Evolutionary conservation across 176 grass and related monocot genomes (phyloP).

Genomic region (Leersia perrieri): DNA sequence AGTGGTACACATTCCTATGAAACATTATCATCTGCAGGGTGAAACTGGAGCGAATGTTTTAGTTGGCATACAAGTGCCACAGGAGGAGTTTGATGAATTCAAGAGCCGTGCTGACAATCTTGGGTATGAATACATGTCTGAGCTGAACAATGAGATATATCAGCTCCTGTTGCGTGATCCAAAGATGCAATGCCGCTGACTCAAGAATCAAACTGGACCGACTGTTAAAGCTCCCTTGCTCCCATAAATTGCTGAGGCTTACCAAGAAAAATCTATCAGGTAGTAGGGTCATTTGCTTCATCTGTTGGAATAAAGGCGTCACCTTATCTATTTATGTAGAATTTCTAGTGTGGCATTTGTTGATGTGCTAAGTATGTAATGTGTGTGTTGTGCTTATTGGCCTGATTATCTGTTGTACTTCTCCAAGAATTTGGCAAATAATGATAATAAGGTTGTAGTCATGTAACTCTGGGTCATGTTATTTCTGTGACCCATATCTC

Average conservation of each 20-base stretch:
- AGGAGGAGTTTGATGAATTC: conserved; percentile 70
- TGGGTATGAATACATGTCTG: conserved; percentile 79
- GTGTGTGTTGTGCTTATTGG: not conserved
- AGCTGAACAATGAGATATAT: conserved; percentile 78
- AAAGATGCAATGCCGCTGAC: conserved; percentile 5
- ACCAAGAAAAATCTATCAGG: not conserved
- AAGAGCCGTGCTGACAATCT: conserved; percentile 44
- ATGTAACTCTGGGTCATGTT: not conserved
- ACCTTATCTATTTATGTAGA: conserved; percentile 12
- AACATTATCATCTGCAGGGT: conserved; percentile 51
- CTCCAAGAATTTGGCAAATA: conserved; percentile 13
- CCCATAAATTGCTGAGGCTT: conserved; percentile 1
- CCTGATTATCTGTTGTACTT: conserved; percentile 1
- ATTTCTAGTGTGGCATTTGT: conserved; percentile 8
- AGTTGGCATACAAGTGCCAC: conserved; percentile 85
- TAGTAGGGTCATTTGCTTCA: conserved; percentile 20
- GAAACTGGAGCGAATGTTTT: conserved; percentile 82
- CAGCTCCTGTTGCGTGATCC: conserved; percentile 58
- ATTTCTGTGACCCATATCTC: not conserved
- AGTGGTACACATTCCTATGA: not conserved
- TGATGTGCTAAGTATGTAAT: conserved; percentile 14
- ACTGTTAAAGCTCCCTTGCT: not conserved
- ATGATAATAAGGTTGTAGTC: conserved; percentile 17
- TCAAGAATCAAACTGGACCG: not conserved
- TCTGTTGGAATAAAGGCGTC: conserved; percentile 22